phyloP scores from a whole-genome alignment of 2,329 filamentous ascomycete genomes.

The Cladobotryum protrusum region DNA sequence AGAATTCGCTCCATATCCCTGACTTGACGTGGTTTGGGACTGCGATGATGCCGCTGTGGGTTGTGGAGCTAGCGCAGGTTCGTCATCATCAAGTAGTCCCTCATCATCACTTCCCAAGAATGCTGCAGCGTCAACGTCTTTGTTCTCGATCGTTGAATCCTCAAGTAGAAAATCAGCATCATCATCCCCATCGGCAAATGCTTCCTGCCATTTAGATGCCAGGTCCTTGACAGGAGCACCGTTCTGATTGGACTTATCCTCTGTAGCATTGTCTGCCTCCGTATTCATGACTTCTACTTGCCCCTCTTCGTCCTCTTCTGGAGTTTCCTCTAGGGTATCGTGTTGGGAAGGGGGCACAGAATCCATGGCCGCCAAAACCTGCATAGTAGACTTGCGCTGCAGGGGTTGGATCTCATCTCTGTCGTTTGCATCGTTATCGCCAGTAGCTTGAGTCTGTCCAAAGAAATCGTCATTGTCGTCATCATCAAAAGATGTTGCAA shows the following conservation, averaged over 20 bases:
- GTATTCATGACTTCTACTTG: slow-evolving; percentile 17
- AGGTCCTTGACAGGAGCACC: slow-evolving; percentile 48
- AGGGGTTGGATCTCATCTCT: slow-evolving; percentile 28
- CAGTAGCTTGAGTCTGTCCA: slow-evolving; percentile 37
- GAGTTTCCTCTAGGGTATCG: slow-evolving; percentile 25
- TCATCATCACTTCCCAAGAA: slow-evolving; percentile 81
- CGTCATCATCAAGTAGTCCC: slow-evolving; percentile 70
- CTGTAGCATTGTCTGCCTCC: background rate
- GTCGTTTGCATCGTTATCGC: background rate
- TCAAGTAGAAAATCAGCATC: slow-evolving; percentile 59
- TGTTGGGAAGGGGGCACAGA: slow-evolving; percentile 25
- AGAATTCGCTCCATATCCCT: slow-evolving; percentile 1
- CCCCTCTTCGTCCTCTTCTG: slow-evolving; percentile 23
- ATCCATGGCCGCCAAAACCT: slow-evolving; percentile 52
- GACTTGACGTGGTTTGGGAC: background rate
- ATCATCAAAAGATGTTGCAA: slow-evolving; percentile 37
- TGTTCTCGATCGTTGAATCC: slow-evolving; percentile 40
- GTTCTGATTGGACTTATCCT: background rate
- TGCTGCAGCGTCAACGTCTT: slow-evolving; percentile 52
- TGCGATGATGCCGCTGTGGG: slow-evolving; percentile 10
- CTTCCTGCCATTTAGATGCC: slow-evolving; percentile 76
- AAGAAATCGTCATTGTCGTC: slow-evolving; percentile 60
- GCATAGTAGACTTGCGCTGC: slow-evolving; percentile 64
- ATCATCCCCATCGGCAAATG: slow-evolving; percentile 69
- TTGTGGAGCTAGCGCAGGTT: slow-evolving; percentile 26